Conservation (phyloP, 169 alveolate genomes). For the Babesia ovata region DNA sequence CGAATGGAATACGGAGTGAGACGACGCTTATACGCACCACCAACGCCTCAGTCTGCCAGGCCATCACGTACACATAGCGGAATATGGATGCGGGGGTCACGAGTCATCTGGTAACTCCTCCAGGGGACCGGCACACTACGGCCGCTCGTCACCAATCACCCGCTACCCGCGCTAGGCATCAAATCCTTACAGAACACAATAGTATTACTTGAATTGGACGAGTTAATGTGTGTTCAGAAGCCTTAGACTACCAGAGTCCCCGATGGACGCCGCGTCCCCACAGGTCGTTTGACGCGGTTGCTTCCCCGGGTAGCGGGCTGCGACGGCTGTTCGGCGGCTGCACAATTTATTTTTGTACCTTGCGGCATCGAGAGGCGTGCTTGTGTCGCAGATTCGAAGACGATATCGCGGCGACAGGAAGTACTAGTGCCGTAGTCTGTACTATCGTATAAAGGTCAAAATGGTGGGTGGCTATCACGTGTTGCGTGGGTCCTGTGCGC, state of each 20-base stretch:
- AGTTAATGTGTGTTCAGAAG: not conserved
- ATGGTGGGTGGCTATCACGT: constrained; percentile 1
- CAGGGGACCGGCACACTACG: no score
- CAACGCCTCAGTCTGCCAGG: no score
- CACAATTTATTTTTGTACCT: not conserved
- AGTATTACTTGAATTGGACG: no score
- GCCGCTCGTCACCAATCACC: no score
- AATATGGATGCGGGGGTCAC: no score
- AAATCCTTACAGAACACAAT: no score
- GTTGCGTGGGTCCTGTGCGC: not conserved
- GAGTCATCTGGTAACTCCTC: no score
- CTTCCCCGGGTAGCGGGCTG: not conserved
- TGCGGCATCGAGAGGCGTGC: not conserved
- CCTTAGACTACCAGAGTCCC: not conserved
- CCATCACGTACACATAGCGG: no score
- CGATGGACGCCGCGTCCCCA: constrained; percentile 18
- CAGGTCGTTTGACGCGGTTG: not conserved
- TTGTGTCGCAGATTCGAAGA: not conserved
- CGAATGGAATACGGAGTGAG: no score
- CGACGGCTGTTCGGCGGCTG: not conserved
- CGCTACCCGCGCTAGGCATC: no score
- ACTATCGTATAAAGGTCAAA: not conserved
- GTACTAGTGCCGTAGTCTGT: not conserved
- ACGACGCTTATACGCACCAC: no score
- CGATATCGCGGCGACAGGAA: not conserved